These are phyloP conservation scores for Niebla homalea DNA, from an alignment of 495 filamentous ascomycete species.

Conservation along the genomic window DNA sequence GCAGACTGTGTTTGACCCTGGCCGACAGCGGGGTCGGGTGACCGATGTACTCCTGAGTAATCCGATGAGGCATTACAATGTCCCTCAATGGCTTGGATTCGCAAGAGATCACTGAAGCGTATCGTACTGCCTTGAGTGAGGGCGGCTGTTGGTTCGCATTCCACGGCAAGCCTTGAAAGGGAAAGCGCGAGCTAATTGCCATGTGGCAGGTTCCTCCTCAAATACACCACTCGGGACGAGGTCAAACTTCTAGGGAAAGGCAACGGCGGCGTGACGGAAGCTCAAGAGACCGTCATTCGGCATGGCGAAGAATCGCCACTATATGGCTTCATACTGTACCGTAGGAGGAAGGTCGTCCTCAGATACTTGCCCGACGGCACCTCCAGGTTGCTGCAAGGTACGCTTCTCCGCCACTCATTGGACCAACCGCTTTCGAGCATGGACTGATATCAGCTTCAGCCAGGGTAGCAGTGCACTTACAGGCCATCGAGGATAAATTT, in stretches of 20 bases:
- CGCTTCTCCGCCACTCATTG: conserved; percentile 15
- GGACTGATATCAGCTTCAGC: conserved; percentile 35
- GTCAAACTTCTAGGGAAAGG: conserved; percentile 67
- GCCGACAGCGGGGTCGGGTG: no score
- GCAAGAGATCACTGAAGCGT: conserved; percentile 65
- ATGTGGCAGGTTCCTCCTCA: conserved; percentile 71
- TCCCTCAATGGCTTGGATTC: conserved; percentile 95
- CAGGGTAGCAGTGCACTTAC: conserved; percentile 88
- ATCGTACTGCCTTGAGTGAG: conserved; percentile 66
- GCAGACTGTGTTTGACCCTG: no score
- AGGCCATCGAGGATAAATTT: conserved; percentile 72
- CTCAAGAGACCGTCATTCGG: conserved; percentile 59
- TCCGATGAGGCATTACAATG: conserved; percentile 41
- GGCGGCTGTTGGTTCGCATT: conserved; percentile 81
- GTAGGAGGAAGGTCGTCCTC: conserved; percentile 78
- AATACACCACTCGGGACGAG: conserved; percentile 81
- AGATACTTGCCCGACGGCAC: conserved; percentile 86
- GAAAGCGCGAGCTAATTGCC: conserved; percentile 1
- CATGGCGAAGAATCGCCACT: conserved; percentile 77
- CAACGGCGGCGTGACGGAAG: conserved; percentile 71
- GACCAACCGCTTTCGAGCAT: not conserved
- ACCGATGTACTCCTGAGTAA: no score
- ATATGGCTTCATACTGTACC: conserved; percentile 83
- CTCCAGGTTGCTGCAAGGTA: conserved; percentile 84
- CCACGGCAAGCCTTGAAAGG: not conserved